Base-by-base conservation (phyloP, 2,329 filamentous ascomycete genomes). In the Acrodontium crateriforme region DNA sequence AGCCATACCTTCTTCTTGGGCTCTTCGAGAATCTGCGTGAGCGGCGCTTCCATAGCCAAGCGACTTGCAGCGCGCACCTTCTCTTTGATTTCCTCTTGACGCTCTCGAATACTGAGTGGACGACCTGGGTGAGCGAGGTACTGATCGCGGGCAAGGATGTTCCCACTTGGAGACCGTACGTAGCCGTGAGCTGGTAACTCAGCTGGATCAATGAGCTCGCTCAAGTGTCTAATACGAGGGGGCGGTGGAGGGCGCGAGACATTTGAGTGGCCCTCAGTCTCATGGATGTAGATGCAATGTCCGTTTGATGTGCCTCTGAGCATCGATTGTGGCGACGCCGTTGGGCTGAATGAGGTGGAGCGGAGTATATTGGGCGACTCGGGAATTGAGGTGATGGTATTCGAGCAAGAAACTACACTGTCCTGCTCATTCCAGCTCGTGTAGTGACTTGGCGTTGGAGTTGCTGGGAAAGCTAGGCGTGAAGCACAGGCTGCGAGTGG, bases 101-200 rank as follows among this genome's bases (percentile, higher is more conserved):
- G 42, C 40, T 57, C 54, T 16, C 47, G 37, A 23, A 57, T 42
- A 18, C 47, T 47, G 16, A 42, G 26, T 2, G 52, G 52, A 4
- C 54, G 47, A 31, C 47, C 42, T 3, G 37, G 35, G 16, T 44
- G 44, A 6, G 24, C 32, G 7, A 41, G 31, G 27, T 40, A 49
- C 17, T 46, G 29, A 19, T 41, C 39, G 7, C 35, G 32, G 9
- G 30, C 33, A 3, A 53, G 40, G 1, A 50, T 18, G 17, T 49
- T 41, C 11, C 50, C 51, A 25, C 45, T 50, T 4, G 47, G 51
- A 11, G 45, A 46, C 6, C 44, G 40, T 11, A 53, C 31, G 16
- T 41, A 36, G 2, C 29, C 30, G n/a, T 39, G 34, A 9, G 25
- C 29, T 3, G 31, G 24, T 12, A 53, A 31, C 8, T 40, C 34